These are phyloP conservation scores for Curvularia sp. DNA, from an alignment of 2,329 filamentous ascomycete species.

Conservation along the genomic window DNA sequence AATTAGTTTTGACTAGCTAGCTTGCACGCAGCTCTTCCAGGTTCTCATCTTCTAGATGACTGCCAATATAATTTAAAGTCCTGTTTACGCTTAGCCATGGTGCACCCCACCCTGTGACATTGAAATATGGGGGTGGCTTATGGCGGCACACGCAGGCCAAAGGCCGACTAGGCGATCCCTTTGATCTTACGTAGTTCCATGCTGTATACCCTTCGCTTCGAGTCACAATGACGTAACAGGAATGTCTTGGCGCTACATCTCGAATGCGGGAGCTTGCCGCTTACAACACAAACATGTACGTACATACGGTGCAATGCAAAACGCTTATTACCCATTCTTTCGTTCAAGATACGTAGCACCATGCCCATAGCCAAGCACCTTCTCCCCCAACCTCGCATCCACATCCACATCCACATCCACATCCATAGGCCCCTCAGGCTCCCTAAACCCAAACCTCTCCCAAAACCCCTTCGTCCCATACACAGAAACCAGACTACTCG, in stretches of 20 bases:
- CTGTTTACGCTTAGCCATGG: background rate
- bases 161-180: no score
- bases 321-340: conserved; percentile 11
- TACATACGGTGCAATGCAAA: no score
- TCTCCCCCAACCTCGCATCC: conserved; percentile 13
- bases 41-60: background rate
- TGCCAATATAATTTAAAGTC: background rate
- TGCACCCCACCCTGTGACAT: background rate
- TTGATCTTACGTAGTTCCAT: no score
- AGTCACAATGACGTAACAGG: background rate
- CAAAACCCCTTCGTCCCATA: conserved; percentile 26
- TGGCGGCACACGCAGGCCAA: background rate
- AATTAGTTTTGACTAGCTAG: background rate
- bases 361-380: conserved; percentile 24
- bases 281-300: background rate
- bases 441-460: conserved; percentile 24
- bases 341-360: conserved; percentile 27
- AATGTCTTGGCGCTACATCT: background rate
- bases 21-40: background rate
- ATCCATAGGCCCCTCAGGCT: no score
- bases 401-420: no score
- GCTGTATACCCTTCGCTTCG: background rate
- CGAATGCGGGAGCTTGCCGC: background rate
- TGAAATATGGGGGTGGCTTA: background rate
- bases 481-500: conserved; percentile 22